phyloP scores from a whole-genome alignment of 345 rosid species.

The Salix udensis region DNA sequence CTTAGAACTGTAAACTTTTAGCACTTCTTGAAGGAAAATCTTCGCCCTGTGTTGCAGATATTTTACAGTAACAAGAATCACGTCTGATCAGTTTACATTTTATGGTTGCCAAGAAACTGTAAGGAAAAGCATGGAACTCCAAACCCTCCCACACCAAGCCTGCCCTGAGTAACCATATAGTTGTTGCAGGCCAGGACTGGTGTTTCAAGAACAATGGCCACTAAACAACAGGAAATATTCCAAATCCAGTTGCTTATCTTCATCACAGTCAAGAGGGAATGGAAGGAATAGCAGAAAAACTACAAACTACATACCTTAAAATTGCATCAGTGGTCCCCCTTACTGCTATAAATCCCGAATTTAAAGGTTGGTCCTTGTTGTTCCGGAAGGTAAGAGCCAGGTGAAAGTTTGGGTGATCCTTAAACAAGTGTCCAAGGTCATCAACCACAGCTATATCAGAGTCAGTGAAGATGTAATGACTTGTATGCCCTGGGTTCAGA shows the following conservation, averaged over 20 bases:
- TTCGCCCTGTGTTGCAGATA: conserved; percentile 56
- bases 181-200: not conserved
- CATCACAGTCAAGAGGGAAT: not conserved
- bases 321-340: conserved; percentile 80
- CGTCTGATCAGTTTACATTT: not conserved
- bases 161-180: not conserved
- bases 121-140: not conserved
- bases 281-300: not conserved
- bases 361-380: conserved; percentile 89
- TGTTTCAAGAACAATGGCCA: not conserved
- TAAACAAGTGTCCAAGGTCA: conserved; percentile 61
- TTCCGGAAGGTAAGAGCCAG: conserved; percentile 88
- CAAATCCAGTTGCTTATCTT: not conserved
- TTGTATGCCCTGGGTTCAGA: conserved; percentile 29
- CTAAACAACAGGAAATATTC: not conserved
- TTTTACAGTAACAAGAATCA: not conserved
- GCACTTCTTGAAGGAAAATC: conserved; percentile 55
- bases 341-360: conserved; percentile 91
- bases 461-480: conserved; percentile 80
- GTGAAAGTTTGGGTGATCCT: conserved; percentile 53
- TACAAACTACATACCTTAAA: conserved; percentile 44
- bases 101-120: not conserved
- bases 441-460: conserved; percentile 81
- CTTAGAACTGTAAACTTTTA: conserved; percentile 59
- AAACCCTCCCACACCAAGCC: not conserved